A percentile compares a stretch with the other conserved stretches of the same genome.
These are phyloP conservation scores for Sugiyamaella novakii DNA, from an alignment of 1,139 yeast species.

Conservation along the genomic window DNA sequence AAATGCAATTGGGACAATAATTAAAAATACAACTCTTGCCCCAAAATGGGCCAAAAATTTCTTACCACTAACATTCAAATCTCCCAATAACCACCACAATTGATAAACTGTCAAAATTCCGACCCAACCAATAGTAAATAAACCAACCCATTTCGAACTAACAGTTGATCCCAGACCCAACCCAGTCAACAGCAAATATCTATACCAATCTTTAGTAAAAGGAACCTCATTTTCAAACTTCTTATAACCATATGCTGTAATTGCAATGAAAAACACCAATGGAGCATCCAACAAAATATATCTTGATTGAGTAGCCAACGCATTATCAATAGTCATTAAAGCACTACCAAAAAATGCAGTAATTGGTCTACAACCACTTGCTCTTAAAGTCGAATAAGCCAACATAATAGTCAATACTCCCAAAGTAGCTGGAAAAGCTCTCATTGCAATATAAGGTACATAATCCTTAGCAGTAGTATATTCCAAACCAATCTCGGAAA, in stretches of 20 bases:
- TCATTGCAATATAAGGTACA: conserved; percentile 87
- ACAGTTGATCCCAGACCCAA: conserved; percentile 84
- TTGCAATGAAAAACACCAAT: conserved; percentile 84
- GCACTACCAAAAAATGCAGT: conserved; percentile 69
- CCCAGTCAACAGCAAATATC: conserved; percentile 72
- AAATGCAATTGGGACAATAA: conserved; percentile 68
- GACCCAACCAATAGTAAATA: conserved; percentile 92
- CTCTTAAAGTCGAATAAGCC: conserved; percentile 76
- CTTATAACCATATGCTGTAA: conserved; percentile 76
- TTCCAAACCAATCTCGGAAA: conserved; percentile 84
- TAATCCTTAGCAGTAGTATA: conserved; percentile 59
- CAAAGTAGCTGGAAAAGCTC: conserved; percentile 78
- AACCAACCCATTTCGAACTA: conserved; percentile 95
- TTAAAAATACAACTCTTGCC: conserved; percentile 59
- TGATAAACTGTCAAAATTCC: conserved; percentile 75
- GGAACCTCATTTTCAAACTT: conserved; percentile 79
- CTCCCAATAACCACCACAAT: conserved; percentile 88
- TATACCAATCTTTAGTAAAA: conserved; percentile 70
- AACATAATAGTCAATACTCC: conserved; percentile 81
- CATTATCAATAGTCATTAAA: conserved; percentile 77
- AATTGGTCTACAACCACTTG: conserved; percentile 82
- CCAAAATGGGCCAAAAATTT: conserved; percentile 56
- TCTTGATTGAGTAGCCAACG: conserved; percentile 85
- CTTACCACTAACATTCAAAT: conserved; percentile 61
- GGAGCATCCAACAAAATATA: conserved; percentile 92